Evolutionary conservation across 2,329 filamentous ascomycete genomes (phyloP).

Genomic region (Bipolaris gigantea): DNA sequence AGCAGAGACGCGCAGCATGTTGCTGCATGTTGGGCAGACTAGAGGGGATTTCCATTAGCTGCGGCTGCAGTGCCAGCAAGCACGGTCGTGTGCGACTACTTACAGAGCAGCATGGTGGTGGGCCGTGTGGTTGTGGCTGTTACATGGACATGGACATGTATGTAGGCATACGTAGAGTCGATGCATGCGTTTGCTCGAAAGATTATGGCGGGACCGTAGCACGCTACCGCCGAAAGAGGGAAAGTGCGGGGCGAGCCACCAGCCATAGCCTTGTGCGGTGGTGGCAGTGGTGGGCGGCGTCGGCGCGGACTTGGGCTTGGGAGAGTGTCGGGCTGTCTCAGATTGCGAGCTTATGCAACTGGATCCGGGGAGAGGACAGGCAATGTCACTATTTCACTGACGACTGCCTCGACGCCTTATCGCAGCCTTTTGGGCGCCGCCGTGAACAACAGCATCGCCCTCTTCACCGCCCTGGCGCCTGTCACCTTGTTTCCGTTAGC

Average conservation of each 20-base stretch:
- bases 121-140: slow-evolving; percentile 6
- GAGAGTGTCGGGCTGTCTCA: slow-evolving; percentile 19
- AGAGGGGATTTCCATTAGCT: not conserved
- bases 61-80: not conserved
- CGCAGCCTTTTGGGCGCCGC: not conserved
- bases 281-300: slow-evolving; percentile 5
- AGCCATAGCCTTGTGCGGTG: not conserved
- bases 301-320: slow-evolving; percentile 16
- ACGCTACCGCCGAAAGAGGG: slow-evolving; percentile 23
- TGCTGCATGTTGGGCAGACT: slow-evolving; percentile 82
- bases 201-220: slow-evolving; percentile 30
- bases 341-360: slow-evolving; percentile 16
- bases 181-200: slow-evolving; percentile 4
- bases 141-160: not conserved
- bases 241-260: slow-evolving; percentile 32
- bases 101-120: slow-evolving; percentile 67
- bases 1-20: slow-evolving; percentile 74
- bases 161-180: not conserved
- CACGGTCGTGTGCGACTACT: slow-evolving; percentile 17
- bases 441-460: not conserved
- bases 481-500: slow-evolving; percentile 13
- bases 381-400: not conserved
- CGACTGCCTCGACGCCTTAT: not conserved
- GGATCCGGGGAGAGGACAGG: slow-evolving; percentile 1
- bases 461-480: slow-evolving; percentile 9